Conservation (phyloP, 83 land plant species). For the Diphasiastrum complanatum region DNA sequence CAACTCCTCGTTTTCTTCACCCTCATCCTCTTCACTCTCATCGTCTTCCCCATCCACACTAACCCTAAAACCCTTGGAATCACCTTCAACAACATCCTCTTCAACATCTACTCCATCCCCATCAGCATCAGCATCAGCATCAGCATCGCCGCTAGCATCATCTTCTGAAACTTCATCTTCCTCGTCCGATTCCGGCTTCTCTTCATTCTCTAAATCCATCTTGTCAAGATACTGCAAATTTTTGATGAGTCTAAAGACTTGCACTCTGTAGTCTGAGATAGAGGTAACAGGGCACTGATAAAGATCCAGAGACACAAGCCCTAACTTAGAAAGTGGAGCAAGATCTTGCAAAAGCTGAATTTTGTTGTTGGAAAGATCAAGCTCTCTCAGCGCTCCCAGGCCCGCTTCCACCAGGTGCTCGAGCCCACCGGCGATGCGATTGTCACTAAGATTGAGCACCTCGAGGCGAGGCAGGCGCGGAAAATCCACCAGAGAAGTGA, state of each 20-base stretch:
- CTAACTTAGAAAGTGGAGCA: conserved; percentile 57
- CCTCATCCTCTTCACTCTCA: conserved; percentile 17
- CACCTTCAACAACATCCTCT: conserved; percentile 23
- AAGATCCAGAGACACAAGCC: conserved; percentile 65
- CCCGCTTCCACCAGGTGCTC: conserved; percentile 73
- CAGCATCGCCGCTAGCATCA: conserved; percentile 50
- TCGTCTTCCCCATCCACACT: conserved; percentile 21
- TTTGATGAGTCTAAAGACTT: conserved; percentile 63
- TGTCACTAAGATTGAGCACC: conserved; percentile 71
- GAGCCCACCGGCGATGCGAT: conserved; percentile 81
- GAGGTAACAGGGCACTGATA: conserved; percentile 88
- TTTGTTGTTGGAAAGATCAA: conserved; percentile 86
- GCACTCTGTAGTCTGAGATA: conserved; percentile 40
- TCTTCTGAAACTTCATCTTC: conserved; percentile 56
- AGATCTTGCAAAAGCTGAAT: conserved; percentile 68
- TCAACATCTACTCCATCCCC: conserved; percentile 31
- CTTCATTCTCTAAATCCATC: conserved; percentile 59
- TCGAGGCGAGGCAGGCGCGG: conserved; percentile 54
- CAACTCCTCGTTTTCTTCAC: too few relatives aligned
- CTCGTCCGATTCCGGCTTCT: conserved; percentile 79
- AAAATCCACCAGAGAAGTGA: conserved; percentile 73
- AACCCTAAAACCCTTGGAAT: conserved; percentile 20
- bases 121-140: too few relatives aligned
- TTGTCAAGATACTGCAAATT: conserved; percentile 72
- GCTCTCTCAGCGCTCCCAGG: conserved; percentile 59